Evolutionary conservation across 257 asterid genomes (phyloP).

Genomic region (Solanum stenotomum): DNA sequence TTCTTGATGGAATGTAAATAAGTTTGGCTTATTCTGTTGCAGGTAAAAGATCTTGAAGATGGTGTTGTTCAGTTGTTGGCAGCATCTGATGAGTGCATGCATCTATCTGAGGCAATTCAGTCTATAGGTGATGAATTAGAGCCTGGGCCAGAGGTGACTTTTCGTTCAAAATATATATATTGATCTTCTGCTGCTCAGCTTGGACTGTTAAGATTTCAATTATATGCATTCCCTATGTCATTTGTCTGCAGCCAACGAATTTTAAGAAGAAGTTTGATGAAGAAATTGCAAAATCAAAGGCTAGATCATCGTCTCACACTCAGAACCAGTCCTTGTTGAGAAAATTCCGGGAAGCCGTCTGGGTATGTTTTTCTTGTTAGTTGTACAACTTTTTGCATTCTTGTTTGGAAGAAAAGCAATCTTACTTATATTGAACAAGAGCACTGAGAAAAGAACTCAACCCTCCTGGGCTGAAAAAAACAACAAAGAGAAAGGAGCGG

Average conservation of each 20-base stretch:
- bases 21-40: constrained; percentile 8
- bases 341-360: constrained; percentile 78
- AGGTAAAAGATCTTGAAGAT: constrained; percentile 86
- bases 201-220: not conserved
- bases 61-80: constrained; percentile 42
- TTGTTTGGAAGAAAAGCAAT: not conserved
- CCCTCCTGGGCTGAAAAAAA: not conserved
- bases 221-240: not conserved
- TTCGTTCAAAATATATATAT: not conserved
- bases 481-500: not conserved
- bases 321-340: constrained; percentile 50
- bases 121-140: constrained; percentile 48
- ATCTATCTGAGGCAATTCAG: constrained; percentile 58
- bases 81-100: constrained; percentile 58
- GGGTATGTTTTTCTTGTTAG: constrained; percentile 43
- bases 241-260: constrained; percentile 51
- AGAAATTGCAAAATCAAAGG: constrained; percentile 41
- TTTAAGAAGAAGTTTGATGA: constrained; percentile 62
- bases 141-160: constrained; percentile 50
- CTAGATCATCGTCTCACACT: constrained; percentile 29
- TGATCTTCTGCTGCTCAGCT: not conserved
- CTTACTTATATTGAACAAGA: not conserved
- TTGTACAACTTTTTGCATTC: not conserved
- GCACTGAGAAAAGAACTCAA: not conserved
- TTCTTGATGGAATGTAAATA: not conserved